A percentile compares a stretch with the other conserved stretches of the same genome.
Conservation (phyloP, 345 rosid species). For the Excoecaria cochinchinensis region DNA sequence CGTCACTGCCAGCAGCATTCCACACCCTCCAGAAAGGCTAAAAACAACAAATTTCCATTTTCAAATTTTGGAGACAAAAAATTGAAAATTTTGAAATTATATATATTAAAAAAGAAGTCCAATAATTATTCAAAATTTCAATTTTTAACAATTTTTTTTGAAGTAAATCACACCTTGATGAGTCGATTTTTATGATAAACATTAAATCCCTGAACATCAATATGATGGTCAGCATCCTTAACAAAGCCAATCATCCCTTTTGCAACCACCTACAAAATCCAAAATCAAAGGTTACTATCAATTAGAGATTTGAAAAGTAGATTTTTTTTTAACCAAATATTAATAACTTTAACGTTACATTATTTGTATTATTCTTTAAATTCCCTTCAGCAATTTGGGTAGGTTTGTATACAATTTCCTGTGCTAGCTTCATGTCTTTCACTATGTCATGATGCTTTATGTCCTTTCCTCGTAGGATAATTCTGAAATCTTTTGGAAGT, state of each 20-base stretch:
- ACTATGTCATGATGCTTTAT: slow-evolving; percentile 54
- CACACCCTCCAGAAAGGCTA: slow-evolving; percentile 92
- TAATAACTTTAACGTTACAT: slow-evolving; percentile 29
- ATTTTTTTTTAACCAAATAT: not conserved
- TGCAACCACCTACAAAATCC: slow-evolving; percentile 47
- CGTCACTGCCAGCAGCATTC: slow-evolving; percentile 83
- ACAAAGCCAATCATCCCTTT: slow-evolving; percentile 62
- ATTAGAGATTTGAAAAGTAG: not conserved
- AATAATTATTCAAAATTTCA: no score
- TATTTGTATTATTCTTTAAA: slow-evolving; percentile 24
- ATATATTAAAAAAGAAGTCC: no score
- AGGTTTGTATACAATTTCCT: slow-evolving; percentile 53
- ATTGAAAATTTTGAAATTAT: no score
- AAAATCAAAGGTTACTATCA: not conserved
- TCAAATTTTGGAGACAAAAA: no score
- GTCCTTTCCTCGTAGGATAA: slow-evolving; percentile 54
- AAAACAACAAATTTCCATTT: not conserved
- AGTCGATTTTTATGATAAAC: slow-evolving; percentile 83
- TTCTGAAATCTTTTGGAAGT: slow-evolving; percentile 56
- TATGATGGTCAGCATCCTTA: slow-evolving; percentile 71
- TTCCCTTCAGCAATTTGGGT: slow-evolving; percentile 25
- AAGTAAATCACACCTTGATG: slow-evolving; percentile 49
- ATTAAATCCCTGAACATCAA: slow-evolving; percentile 77
- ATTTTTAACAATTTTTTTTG: not conserved
- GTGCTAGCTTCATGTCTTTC: slow-evolving; percentile 57